A percentile compares a stretch with the other conserved stretches of the same genome.
Conservation (phyloP, 352 stramenopile species). For the Phytophthora europaea region DNA sequence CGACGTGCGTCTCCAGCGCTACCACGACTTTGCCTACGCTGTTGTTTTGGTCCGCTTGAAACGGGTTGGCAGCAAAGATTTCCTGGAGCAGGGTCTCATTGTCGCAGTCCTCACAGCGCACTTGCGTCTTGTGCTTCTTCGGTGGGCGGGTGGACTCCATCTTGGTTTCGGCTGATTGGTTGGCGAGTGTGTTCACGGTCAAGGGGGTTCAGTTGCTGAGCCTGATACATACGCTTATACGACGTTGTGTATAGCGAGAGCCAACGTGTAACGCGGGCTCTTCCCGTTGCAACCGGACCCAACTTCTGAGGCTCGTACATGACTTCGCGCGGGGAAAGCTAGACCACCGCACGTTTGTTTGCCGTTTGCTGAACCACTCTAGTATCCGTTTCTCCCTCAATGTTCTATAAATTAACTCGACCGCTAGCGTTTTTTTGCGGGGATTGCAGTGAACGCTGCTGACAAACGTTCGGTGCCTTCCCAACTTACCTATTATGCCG, state of each 20-base stretch:
- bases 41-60: not conserved
- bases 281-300: not conserved
- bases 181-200: not conserved
- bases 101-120: not conserved
- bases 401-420: no score
- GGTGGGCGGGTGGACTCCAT: not conserved
- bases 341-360: not conserved
- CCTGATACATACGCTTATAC: not conserved
- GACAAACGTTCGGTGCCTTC: no score
- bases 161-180: not conserved
- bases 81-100: not conserved
- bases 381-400: no score
- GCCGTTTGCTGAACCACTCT: not conserved
- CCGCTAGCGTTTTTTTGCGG: no score
- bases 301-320: not conserved
- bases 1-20: not conserved
- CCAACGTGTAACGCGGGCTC: not conserved
- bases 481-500: no score
- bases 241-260: not conserved
- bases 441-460: no score
- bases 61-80: not conserved
- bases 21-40: not conserved
- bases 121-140: not conserved
- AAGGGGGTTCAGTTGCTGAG: not conserved
- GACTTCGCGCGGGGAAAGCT: not conserved